Conservation (phyloP, 129 eudicot species). For the Flaveria trinervia region DNA sequence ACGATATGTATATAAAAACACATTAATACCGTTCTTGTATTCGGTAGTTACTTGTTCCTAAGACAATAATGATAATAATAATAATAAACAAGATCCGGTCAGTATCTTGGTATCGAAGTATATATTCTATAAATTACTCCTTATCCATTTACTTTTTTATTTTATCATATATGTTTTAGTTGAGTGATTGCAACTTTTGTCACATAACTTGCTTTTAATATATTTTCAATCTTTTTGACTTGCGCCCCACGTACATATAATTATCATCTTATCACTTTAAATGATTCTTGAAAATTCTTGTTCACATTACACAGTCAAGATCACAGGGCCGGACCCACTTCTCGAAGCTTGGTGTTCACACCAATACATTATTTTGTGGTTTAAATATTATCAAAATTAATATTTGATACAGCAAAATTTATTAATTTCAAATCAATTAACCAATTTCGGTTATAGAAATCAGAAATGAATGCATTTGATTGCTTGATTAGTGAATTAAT, state of each 20-base stretch:
- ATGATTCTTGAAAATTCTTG: slow-evolving; percentile 22
- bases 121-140: background rate
- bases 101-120: background rate
- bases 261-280: slow-evolving; percentile 18
- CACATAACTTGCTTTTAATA: slow-evolving; percentile 7
- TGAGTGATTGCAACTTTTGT: slow-evolving; percentile 31
- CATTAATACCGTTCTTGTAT: background rate
- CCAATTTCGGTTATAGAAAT: too few species aligned
- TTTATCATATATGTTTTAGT: slow-evolving; percentile 5
- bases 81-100: background rate
- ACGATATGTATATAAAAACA: too few species aligned
- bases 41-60: background rate
- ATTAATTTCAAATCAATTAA: too few species aligned
- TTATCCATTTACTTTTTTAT: slow-evolving; percentile 25
- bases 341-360: slow-evolving; percentile 21
- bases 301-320: slow-evolving; percentile 30
- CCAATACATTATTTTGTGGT: background rate
- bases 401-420: too few species aligned
- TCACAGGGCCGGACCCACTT: background rate
- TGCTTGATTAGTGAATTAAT: too few species aligned
- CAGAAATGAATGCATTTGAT: too few species aligned
- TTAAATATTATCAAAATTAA: too few species aligned
- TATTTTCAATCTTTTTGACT: slow-evolving; percentile 23
- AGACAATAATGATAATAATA: background rate
- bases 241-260: slow-evolving; percentile 36